These are phyloP conservation scores for Sanguinoderma infundibulare DNA, from an alignment of 1,284 basidiomycete genomes.

Conservation along the genomic window DNA sequence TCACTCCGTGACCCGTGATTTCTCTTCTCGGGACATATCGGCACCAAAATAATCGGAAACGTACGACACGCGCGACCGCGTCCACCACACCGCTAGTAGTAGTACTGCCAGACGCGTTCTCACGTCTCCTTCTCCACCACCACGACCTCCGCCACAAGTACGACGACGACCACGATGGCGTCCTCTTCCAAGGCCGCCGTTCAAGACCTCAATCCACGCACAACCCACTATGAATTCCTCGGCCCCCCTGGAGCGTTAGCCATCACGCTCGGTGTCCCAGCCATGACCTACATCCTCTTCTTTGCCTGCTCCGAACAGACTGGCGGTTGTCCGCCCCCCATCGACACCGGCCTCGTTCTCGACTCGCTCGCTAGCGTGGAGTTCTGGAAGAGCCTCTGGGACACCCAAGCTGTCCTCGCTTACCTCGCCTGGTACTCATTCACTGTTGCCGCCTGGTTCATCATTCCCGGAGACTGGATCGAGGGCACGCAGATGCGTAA, in stretches of 20 bases:
- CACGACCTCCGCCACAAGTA: slow-evolving; percentile 26
- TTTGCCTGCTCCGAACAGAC: slow-evolving; percentile 84
- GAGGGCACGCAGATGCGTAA: slow-evolving; percentile 82
- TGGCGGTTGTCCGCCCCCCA: slow-evolving; percentile 74
- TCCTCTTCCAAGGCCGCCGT: slow-evolving; percentile 18
- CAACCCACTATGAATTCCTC: slow-evolving; percentile 82
- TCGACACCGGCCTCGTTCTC: slow-evolving; percentile 49
- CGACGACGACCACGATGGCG: slow-evolving; percentile 29
- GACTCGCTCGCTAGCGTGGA: slow-evolving; percentile 50
- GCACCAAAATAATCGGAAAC: slow-evolving; percentile 4
- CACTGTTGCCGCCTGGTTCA: slow-evolving; percentile 80
- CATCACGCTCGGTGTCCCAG: slow-evolving; percentile 77
- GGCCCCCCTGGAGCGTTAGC: slow-evolving; percentile 83
- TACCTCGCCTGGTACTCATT: slow-evolving; percentile 94
- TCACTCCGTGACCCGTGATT: not conserved
- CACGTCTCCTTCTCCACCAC: slow-evolving; percentile 18
- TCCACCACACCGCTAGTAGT: slow-evolving; percentile 13
- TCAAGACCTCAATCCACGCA: slow-evolving; percentile 65
- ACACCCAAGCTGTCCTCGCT: slow-evolving; percentile 73
- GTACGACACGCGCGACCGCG: slow-evolving; percentile 13
- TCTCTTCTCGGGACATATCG: slow-evolving; percentile 2
- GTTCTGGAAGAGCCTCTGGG: slow-evolving; percentile 82
- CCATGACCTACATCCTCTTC: slow-evolving; percentile 80
- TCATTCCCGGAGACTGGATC: slow-evolving; percentile 88
- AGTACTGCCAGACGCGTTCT: slow-evolving; percentile 12